Conservation (phyloP, 2,329 filamentous ascomycete genomes). For the Pochonia chlamydosporia region DNA sequence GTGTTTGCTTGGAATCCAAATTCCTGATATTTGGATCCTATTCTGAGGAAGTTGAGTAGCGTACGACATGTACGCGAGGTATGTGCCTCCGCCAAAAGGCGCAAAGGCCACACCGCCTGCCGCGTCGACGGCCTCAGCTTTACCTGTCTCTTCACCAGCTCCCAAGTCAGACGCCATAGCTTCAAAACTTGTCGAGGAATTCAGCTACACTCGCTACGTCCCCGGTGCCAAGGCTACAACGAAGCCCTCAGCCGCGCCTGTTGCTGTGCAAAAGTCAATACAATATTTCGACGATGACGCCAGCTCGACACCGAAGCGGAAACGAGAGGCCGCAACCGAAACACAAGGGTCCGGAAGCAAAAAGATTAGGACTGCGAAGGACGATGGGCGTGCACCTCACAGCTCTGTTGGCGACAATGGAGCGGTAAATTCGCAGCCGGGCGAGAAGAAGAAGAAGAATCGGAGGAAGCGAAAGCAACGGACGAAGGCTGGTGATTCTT, state of each 20-base stretch:
- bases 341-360: conserved; percentile 25
- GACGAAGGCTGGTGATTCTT: conserved; percentile 18
- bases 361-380: conserved; percentile 22
- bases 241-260: conserved; percentile 6
- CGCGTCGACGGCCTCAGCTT: conserved; percentile 5
- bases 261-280: conserved; percentile 7
- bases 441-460: conserved; percentile 21
- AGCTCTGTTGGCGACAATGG: conserved; percentile 13
- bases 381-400: conserved; percentile 6
- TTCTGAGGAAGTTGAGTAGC: conserved; percentile 12
- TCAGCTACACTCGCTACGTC: conserved; percentile 36
- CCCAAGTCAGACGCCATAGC: background rate
- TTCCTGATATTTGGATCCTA: background rate
- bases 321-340: conserved; percentile 27
- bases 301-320: conserved; percentile 25
- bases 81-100: conserved; percentile 30
- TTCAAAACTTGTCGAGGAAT: conserved; percentile 14
- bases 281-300: conserved; percentile 24
- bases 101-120: conserved; percentile 10
- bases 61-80: conserved; percentile 35
- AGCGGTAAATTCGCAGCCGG: background rate
- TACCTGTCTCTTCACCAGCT: conserved; percentile 5
- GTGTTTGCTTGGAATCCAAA: too few relatives aligned
- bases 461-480: conserved; percentile 30
- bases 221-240: conserved; percentile 21